phyloP scores from a whole-genome alignment of 2,329 filamentous ascomycete genomes.

The Fusarium floridanum region DNA sequence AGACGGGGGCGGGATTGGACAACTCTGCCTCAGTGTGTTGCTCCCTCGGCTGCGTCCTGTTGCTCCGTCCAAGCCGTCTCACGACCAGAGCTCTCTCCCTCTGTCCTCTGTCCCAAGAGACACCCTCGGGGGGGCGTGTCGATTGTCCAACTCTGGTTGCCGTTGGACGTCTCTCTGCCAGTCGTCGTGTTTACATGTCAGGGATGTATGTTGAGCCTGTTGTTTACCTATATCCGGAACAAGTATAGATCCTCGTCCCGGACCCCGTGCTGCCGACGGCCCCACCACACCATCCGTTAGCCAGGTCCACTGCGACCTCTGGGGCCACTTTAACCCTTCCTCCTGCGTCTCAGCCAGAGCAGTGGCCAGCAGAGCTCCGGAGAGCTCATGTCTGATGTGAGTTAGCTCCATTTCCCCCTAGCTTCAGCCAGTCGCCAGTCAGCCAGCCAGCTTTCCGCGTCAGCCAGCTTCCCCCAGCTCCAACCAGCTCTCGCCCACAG shows the following conservation, averaged over 20 bases:
- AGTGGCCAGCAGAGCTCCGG: slow-evolving; percentile 34
- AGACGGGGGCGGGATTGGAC: slow-evolving; percentile 52
- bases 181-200: slow-evolving; percentile 44
- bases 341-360: slow-evolving; percentile 44
- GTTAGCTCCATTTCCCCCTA: slow-evolving; percentile 27
- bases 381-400: slow-evolving; percentile 36
- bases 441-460: slow-evolving; percentile 32
- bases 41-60: slow-evolving; percentile 39
- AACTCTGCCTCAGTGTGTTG: slow-evolving; percentile 32
- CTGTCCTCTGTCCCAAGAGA: background rate
- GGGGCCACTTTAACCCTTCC: slow-evolving; percentile 37
- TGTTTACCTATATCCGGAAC: slow-evolving; percentile 43
- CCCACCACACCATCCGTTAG: slow-evolving; percentile 24
- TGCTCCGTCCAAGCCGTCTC: slow-evolving; percentile 25
- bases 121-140: slow-evolving; percentile 41
- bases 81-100: background rate
- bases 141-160: slow-evolving; percentile 36
- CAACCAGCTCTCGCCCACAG: slow-evolving; percentile 30
- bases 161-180: slow-evolving; percentile 33
- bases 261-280: slow-evolving; percentile 22
- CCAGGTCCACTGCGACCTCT: slow-evolving; percentile 22
- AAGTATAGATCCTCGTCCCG: slow-evolving; percentile 26
- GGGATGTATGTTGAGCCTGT: slow-evolving; percentile 31
- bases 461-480: slow-evolving; percentile 35
- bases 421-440: slow-evolving; percentile 40